Conservation (phyloP, 2,329 filamentous ascomycete genomes). For the Ceratocystis ficicola region DNA sequence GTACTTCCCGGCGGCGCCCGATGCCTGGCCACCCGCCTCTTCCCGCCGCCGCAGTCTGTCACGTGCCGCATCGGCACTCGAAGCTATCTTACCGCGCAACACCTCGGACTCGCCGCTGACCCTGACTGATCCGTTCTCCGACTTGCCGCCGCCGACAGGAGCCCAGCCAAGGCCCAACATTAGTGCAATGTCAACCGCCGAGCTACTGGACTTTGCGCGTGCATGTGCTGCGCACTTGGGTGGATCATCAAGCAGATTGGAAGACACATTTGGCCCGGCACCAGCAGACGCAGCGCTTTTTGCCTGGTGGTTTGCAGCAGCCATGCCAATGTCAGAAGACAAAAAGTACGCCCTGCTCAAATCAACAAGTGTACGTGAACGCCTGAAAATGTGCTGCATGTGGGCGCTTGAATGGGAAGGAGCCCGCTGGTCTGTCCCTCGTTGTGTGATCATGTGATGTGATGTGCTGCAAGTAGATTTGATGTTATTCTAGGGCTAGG, state of each 20-base stretch:
- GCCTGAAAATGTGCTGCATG: constrained; percentile 67
- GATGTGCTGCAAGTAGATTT: background rate
- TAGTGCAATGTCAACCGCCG: constrained; percentile 51
- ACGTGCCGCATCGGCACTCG: background rate
- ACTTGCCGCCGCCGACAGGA: constrained; percentile 5
- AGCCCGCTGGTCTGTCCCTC: constrained; percentile 52
- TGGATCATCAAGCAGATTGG: constrained; percentile 63
- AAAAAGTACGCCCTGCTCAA: constrained; percentile 68
- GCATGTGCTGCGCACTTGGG: constrained; percentile 44
- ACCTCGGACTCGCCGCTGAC: background rate
- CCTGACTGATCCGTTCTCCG: constrained; percentile 15
- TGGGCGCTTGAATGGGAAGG: constrained; percentile 67
- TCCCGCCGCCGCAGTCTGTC: background rate
- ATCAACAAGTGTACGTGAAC: constrained; percentile 63
- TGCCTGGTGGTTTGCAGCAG: constrained; percentile 82
- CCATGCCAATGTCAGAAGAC: constrained; percentile 62
- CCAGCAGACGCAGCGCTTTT: constrained; percentile 66
- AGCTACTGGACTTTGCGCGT: constrained; percentile 52
- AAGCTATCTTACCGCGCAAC: background rate
- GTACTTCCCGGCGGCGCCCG: background rate
- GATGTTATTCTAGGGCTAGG: background rate
- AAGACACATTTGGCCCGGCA: constrained; percentile 58
- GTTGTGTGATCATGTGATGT: constrained; percentile 12
- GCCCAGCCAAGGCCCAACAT: constrained; percentile 20
- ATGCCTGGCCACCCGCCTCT: background rate